phyloP scores from a whole-genome alignment of 2,329 filamentous ascomycete genomes.

The Davidsoniella neocaledoniae region DNA sequence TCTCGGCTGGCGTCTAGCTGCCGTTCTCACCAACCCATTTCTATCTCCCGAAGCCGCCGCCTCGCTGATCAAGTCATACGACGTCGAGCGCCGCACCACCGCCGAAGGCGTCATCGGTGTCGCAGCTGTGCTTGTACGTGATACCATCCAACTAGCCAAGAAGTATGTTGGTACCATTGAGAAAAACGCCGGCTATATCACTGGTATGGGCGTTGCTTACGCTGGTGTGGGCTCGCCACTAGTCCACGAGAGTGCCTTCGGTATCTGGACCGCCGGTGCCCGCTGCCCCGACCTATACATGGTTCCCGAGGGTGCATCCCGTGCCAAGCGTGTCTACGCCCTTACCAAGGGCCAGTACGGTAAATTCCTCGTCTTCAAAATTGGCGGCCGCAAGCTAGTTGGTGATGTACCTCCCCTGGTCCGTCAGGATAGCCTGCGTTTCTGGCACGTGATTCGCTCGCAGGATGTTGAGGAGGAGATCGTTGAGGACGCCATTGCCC shows the following conservation, averaged over 20 bases:
- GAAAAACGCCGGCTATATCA: constrained; percentile 31
- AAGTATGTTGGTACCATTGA: constrained; percentile 31
- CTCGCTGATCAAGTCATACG: constrained; percentile 26
- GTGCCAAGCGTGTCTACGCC: constrained; percentile 19
- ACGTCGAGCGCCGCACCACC: constrained; percentile 26
- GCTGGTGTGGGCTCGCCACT: constrained; percentile 20
- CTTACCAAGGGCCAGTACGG: constrained; percentile 18
- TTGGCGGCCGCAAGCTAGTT: constrained; percentile 5
- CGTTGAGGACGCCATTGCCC: neutral
- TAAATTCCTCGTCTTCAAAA: constrained; percentile 18
- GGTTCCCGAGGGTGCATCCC: constrained; percentile 6
- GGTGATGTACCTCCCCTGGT: neutral
- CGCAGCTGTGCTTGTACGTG: constrained; percentile 28
- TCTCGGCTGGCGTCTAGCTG: constrained; percentile 34
- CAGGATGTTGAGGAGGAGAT: neutral
- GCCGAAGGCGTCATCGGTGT: constrained; percentile 30
- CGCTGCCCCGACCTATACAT: constrained; percentile 23
- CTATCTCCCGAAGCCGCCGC: constrained; percentile 15
- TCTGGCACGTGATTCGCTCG: constrained; percentile 1
- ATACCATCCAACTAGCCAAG: constrained; percentile 26
- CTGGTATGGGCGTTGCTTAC: constrained; percentile 28
- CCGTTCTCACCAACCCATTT: constrained; percentile 16
- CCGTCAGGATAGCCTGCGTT: neutral
- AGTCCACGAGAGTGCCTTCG: constrained; percentile 19
- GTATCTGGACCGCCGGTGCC: constrained; percentile 23